phyloP scores from a whole-genome alignment of 768 basidiomycete species.

The Lepiota venenata region DNA sequence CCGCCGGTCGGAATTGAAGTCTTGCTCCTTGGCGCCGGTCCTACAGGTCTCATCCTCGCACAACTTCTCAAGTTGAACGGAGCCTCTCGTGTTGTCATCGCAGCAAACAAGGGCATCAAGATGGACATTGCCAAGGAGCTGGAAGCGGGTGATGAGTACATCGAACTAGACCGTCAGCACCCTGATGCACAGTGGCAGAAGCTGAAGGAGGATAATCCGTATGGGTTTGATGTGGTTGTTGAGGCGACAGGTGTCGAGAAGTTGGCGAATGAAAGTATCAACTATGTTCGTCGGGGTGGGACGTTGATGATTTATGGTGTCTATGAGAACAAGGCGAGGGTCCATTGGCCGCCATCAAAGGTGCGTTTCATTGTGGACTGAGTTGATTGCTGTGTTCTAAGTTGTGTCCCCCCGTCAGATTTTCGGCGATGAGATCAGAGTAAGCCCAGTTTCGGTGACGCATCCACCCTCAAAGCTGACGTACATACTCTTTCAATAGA shows the following conservation, averaged over 20 bases:
- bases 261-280: slow-evolving; percentile 84
- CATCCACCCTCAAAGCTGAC: neutral
- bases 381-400: neutral
- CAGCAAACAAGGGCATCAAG: slow-evolving; percentile 89
- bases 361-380: slow-evolving; percentile 45
- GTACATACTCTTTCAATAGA: slow-evolving; percentile 36
- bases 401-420: slow-evolving; percentile 37
- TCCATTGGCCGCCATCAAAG: slow-evolving; percentile 85
- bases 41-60: slow-evolving; percentile 85
- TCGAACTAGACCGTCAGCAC: slow-evolving; percentile 76
- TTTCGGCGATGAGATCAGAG: slow-evolving; percentile 60
- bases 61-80: slow-evolving; percentile 88
- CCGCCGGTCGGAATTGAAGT: slow-evolving; percentile 83
- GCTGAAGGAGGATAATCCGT: slow-evolving; percentile 76
- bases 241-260: slow-evolving; percentile 74
- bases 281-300: slow-evolving; percentile 84
- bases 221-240: slow-evolving; percentile 86
- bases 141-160: slow-evolving; percentile 79
- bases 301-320: slow-evolving; percentile 90
- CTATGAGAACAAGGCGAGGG: slow-evolving; percentile 80
- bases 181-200: slow-evolving; percentile 78
- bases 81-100: slow-evolving; percentile 75
- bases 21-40: slow-evolving; percentile 85
- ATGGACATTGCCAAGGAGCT: slow-evolving; percentile 82
- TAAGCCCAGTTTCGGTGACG: slow-evolving; percentile 12